These are phyloP conservation scores for Venturia aucupariae DNA, from an alignment of 2,329 filamentous ascomycete species.

Conservation along the genomic window DNA sequence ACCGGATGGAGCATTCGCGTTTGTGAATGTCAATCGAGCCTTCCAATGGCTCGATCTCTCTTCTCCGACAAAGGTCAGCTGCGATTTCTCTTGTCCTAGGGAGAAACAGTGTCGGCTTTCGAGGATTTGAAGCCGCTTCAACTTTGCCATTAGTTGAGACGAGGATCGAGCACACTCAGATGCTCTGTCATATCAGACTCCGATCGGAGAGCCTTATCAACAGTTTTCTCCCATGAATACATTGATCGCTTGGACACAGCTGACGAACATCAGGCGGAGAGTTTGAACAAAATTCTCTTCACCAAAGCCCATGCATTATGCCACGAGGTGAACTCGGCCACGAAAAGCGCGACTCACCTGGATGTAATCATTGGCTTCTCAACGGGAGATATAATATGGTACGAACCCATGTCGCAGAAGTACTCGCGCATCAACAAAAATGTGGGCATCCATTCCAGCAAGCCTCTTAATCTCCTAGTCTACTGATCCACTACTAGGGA, in stretches of 20 bases:
- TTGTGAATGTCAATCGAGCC: conserved; percentile 90
- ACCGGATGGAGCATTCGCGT: conserved; percentile 73
- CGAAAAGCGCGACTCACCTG: conserved; percentile 69
- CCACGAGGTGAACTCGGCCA: conserved; percentile 81
- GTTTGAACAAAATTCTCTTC: conserved; percentile 90
- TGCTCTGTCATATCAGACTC: no score
- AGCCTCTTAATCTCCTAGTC: background rate
- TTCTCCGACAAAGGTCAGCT: conserved; percentile 54
- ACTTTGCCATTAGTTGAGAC: background rate
- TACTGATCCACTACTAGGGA: conserved; percentile 42
- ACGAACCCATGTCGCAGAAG: conserved; percentile 91
- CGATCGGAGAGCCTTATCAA: no score
- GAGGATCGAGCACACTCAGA: background rate
- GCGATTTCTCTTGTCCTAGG: background rate
- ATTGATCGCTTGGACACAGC: no score
- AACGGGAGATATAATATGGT: conserved; percentile 96
- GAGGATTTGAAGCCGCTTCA: background rate
- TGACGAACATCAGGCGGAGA: conserved; percentile 56
- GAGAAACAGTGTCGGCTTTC: background rate
- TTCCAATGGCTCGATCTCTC: conserved; percentile 94
- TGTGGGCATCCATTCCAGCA: conserved; percentile 35
- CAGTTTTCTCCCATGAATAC: no score
- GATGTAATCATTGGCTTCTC: conserved; percentile 95
- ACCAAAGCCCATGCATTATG: conserved; percentile 93
- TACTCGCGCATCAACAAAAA: conserved; percentile 97